Evolutionary conservation across 495 filamentous ascomycete species (phyloP), one percentile per base, ranked within the genome.

Genomic region (Hyaloscypha variabilis): DNA sequence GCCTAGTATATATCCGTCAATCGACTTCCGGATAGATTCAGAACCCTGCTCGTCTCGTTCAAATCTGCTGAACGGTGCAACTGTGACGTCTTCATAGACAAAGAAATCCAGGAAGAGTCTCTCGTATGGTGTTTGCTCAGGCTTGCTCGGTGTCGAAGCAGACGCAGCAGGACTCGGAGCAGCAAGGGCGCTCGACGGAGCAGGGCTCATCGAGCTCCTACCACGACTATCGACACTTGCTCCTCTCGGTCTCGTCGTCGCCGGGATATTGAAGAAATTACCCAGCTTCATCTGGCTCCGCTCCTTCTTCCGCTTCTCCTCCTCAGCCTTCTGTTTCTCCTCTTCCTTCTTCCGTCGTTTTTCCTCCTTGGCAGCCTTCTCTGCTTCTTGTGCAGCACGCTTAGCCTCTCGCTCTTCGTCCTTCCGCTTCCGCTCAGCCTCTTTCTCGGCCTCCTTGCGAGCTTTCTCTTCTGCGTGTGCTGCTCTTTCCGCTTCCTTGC

Each of bases 51-150:
- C 72, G 62, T 92, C 88, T 62, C 82, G 74, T 75, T 82, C 71
- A 74, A 71, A 76, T 81, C 80, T 0, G 68, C 64, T 71, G 8
- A 53, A 65, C 0, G 80, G 79, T 2, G 92, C 91, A 50, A 94
- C 62, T 11, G 66, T 82, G 2, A 90, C 89, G 69, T 90, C 79
- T 17, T 83, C 79, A 60, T 93, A 86, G 11, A 93, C 67, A 63
- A 89, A 93, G 75, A 96, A 97, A 0, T 90, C 84, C 17, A 90
- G 85, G 70, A 97, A 97, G 31, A 73, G 76, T 67, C 84, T 85
- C 19, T 91, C 79, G 69, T 96, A 98, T 50, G 88, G 83, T 0
- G 87, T 83, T 36, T 78, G 66, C 23, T 74, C 67, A 13, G 78
- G 70, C 54, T 75, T 70, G 59, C 67, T 60, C 19, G 31, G 67